phyloP scores from a whole-genome alignment of 2,329 filamentous ascomycete genomes.

The Alternaria dauci region DNA sequence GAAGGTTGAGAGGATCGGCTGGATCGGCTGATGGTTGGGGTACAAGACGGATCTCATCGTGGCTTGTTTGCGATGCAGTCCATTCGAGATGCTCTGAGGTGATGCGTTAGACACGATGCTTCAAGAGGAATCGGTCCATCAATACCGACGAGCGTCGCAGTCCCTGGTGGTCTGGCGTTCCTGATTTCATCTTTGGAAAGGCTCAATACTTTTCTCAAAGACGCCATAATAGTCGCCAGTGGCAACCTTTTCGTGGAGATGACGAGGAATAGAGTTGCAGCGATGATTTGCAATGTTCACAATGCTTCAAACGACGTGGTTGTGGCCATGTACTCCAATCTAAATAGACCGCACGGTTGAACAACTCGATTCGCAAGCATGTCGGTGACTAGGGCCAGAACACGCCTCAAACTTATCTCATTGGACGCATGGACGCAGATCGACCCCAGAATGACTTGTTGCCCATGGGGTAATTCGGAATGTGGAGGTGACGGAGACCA shows the following conservation, averaged over 20 bases:
- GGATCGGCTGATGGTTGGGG: constrained; percentile 52
- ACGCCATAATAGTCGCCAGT: constrained; percentile 37
- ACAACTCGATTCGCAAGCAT: neutral
- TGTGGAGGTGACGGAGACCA: constrained; percentile 20
- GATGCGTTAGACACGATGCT: constrained; percentile 1
- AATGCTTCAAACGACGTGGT: neutral
- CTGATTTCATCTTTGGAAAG: constrained; percentile 52
- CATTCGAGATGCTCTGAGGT: constrained; percentile 40
- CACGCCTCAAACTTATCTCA: neutral
- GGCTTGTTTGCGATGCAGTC: constrained; percentile 40
- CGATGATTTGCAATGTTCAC: neutral
- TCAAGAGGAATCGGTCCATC: neutral
- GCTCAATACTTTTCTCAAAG: constrained; percentile 47
- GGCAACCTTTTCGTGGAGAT: neutral
- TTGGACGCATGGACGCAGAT: constrained; percentile 15
- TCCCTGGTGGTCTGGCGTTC: constrained; percentile 52
- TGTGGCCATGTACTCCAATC: constrained; percentile 2
- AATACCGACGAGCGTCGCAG: constrained; percentile 50
- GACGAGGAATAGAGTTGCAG: too few species aligned
- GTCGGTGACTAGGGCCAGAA: neutral
- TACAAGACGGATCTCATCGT: constrained; percentile 50
- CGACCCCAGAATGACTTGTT: constrained; percentile 9
- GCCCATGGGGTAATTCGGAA: constrained; percentile 28
- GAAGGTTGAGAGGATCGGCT: constrained; percentile 54
- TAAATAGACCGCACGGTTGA: constrained; percentile 9